Evolutionary conservation across 1,139 yeast genomes (phyloP).

Genomic region (Hansenula anomala): DNA sequence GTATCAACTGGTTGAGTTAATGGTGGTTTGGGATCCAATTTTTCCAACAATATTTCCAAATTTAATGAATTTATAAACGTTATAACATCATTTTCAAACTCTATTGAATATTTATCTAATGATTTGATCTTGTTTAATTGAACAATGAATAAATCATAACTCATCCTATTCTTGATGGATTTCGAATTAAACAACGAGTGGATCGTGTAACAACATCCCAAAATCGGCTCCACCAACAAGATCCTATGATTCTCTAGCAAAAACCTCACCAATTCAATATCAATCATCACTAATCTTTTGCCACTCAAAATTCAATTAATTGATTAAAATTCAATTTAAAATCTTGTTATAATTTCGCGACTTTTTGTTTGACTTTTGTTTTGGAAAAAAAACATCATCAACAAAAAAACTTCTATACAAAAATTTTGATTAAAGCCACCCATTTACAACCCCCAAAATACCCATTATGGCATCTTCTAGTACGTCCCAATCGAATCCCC

Average conservation of each 20-base stretch:
- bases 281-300: background rate
- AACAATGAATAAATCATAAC: conserved; percentile 5
- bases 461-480: too few relatives aligned
- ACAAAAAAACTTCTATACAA: too few relatives aligned
- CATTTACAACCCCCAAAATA: too few relatives aligned
- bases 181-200: conserved; percentile 11
- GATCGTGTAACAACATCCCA: conserved; percentile 10
- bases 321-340: too few relatives aligned
- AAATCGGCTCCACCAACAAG: conserved; percentile 7
- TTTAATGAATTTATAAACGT: conserved; percentile 22
- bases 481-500: too few relatives aligned
- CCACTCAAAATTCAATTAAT: background rate
- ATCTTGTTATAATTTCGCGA: too few relatives aligned
- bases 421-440: too few relatives aligned
- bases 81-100: conserved; percentile 7
- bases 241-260: background rate
- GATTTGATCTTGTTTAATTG: conserved; percentile 4
- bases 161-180: background rate
- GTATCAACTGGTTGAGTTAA: background rate
- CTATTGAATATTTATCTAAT: conserved; percentile 10
- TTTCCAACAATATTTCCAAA: conserved; percentile 16
- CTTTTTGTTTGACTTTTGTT: too few relatives aligned
- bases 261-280: background rate
- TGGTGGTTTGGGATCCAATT: background rate
- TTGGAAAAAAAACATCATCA: too few relatives aligned